Evolutionary conservation across 352 stramenopile species (phyloP).

Genomic region (Phytopythium mirpurense): DNA sequence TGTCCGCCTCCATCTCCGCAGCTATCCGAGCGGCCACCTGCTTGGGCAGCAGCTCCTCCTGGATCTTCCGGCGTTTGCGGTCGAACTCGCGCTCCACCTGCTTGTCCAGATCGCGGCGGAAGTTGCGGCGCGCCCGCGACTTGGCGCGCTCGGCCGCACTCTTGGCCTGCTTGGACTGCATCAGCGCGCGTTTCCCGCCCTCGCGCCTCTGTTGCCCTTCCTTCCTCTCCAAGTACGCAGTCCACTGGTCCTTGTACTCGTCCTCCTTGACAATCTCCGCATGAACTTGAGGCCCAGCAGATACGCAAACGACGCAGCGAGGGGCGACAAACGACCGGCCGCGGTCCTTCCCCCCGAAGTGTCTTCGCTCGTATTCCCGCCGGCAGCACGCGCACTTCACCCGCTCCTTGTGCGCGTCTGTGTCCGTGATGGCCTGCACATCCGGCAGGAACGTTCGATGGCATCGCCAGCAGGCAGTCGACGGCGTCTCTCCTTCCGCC

Average conservation of each 20-base stretch:
- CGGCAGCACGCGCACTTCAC: slow-evolving; percentile 5
- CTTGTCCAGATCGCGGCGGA: background rate
- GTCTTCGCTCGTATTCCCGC: background rate
- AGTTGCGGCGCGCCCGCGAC: background rate
- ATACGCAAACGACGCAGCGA: background rate
- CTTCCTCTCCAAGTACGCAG: background rate
- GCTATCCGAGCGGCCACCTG: background rate
- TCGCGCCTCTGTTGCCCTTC: too few relatives aligned
- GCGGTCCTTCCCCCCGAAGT: slow-evolving; percentile 1
- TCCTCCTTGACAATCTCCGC: background rate
- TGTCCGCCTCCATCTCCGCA: background rate
- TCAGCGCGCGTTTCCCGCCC: too few relatives aligned
- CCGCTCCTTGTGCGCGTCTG: background rate
- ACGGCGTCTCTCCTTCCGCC: too few relatives aligned
- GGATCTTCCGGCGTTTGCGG: background rate
- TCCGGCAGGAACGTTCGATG: too few relatives aligned
- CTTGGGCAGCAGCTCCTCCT: slow-evolving; percentile 1
- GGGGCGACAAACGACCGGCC: background rate
- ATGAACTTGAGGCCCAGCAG: background rate
- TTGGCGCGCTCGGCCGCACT: background rate
- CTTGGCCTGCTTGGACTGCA: background rate
- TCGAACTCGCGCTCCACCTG: slow-evolving; percentile 3
- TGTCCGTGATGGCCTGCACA: too few relatives aligned
- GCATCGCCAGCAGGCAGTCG: too few relatives aligned
- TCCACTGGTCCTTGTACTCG: background rate